Base-by-base conservation (phyloP, 1,284 basidiomycete species). In the Marasmius tenuissimus region DNA sequence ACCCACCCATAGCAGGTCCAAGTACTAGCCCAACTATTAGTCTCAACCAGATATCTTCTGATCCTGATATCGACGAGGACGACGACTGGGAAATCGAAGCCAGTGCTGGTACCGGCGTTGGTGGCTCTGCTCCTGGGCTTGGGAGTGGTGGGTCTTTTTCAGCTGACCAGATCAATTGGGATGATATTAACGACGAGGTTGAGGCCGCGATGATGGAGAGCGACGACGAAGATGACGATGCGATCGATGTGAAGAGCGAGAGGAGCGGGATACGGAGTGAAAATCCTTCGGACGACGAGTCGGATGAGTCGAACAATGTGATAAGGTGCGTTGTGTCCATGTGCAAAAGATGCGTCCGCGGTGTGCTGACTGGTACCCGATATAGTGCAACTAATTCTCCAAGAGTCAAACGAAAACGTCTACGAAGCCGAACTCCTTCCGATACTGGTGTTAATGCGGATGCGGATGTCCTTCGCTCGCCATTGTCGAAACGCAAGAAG, bases 141-240 rank as follows among this genome's bases (percentile, higher is more conserved):
- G 42, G 40, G 34, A 18, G 66, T 16, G 69, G 61, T 8, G 65
- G 66, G 56, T 69, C 65, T 34, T 72, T 90, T 60, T 80, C 82
- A 67, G 76, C 86, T 52, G 78, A 78, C 57, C 81, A 81, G 38
- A 83, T 89, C 61, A 80, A 91, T 70, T 94, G 93, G 92, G 84
- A 85, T 61, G 88, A 88, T 66, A 88, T 92, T 62, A 91, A 93
- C 66, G 85, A 91, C 65, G 94, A 95, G 73, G 89, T 95, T n/a
- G 91, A 95, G 61, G 93, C 88, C 45, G 90, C 91, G 40, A 86
- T 93, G 83, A 87, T 88, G 63, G 91, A 93, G 76, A 89, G 86
- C 65, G 89, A 91, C 64, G 90, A 90, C 38, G 75, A 80, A 37
- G 76, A 77, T 27, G 75, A 74, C 14, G 72, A 61, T 14, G 64